Evolutionary conservation across 148 eudicot species (phyloP).

Genomic region (Dianthus caryophyllus): DNA sequence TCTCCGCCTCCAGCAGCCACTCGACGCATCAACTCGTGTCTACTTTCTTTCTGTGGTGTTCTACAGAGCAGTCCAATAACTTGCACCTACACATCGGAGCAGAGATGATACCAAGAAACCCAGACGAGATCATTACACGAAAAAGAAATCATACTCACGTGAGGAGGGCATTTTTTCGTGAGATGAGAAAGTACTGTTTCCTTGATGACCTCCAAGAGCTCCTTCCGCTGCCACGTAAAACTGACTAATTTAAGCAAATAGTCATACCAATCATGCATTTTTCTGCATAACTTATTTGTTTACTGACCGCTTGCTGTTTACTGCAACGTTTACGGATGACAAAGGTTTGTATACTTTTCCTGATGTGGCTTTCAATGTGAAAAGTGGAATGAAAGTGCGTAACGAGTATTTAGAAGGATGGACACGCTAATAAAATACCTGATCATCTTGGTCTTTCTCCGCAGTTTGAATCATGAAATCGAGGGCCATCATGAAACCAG

Average conservation of each 20-base stretch:
- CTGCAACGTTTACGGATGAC: neutral
- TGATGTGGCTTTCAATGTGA: neutral
- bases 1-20: conserved; percentile 96
- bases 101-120: neutral
- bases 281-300: no score
- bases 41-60: conserved; percentile 88
- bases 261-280: neutral
- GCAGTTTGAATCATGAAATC: conserved; percentile 95
- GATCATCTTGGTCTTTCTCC: conserved; percentile 75
- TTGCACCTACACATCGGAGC: conserved; percentile 54
- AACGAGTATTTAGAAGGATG: neutral
- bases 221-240: conserved; percentile 58
- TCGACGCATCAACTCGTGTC: conserved; percentile 82
- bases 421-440: conserved; percentile 32
- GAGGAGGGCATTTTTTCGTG: conserved; percentile 95
- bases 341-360: neutral
- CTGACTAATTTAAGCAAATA: conserved; percentile 9
- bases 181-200: conserved; percentile 94
- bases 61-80: conserved; percentile 90
- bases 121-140: neutral
- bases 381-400: neutral
- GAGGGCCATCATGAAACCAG: conserved; percentile 95
- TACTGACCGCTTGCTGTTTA: neutral
- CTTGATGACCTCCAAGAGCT: conserved; percentile 89
- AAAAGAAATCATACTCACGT: conserved; percentile 45